phyloP scores from a whole-genome alignment of 2,329 filamentous ascomycete species.

The Xylariaceae sp. region DNA sequence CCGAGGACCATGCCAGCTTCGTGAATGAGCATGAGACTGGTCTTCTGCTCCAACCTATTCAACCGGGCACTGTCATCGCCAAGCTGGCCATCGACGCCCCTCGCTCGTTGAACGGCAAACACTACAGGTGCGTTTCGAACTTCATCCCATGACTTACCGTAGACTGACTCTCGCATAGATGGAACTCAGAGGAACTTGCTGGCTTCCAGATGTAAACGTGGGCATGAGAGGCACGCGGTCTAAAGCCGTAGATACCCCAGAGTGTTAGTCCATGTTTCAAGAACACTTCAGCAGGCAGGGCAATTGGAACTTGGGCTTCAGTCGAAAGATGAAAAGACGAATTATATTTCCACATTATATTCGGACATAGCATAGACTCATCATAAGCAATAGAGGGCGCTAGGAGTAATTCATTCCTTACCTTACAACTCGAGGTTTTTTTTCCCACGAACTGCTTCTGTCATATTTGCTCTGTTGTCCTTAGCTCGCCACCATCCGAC shows the following conservation, averaged over 20 bases:
- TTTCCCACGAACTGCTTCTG: neutral
- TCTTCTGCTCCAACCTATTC: constrained; percentile 70
- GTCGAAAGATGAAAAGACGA: constrained; percentile 80
- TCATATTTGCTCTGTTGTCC: neutral
- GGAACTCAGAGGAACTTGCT: constrained; percentile 49
- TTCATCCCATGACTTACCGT: constrained; percentile 3
- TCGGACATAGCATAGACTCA: constrained; percentile 77
- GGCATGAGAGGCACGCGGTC: neutral
- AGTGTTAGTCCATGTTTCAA: constrained; percentile 12
- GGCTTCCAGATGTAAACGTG: constrained; percentile 40
- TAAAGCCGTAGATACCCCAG: constrained; percentile 8
- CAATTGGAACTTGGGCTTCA: constrained; percentile 46
- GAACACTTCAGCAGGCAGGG: constrained; percentile 13
- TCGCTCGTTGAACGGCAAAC: constrained; percentile 67
- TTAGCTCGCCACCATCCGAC: neutral
- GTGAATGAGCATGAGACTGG: constrained; percentile 63
- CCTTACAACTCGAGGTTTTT: constrained; percentile 19
- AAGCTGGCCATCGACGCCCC: constrained; percentile 63
- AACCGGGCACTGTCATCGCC: constrained; percentile 82
- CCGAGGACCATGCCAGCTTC: constrained; percentile 61
- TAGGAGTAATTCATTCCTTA: constrained; percentile 21
- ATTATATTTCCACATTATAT: constrained; percentile 60
- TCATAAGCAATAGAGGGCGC: constrained; percentile 45
- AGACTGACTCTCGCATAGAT: constrained; percentile 37
- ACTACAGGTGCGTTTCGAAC: constrained; percentile 54